These are phyloP conservation scores for Trichoderma gracile DNA, from an alignment of 2,329 filamentous ascomycete species.

Conservation along the genomic window DNA sequence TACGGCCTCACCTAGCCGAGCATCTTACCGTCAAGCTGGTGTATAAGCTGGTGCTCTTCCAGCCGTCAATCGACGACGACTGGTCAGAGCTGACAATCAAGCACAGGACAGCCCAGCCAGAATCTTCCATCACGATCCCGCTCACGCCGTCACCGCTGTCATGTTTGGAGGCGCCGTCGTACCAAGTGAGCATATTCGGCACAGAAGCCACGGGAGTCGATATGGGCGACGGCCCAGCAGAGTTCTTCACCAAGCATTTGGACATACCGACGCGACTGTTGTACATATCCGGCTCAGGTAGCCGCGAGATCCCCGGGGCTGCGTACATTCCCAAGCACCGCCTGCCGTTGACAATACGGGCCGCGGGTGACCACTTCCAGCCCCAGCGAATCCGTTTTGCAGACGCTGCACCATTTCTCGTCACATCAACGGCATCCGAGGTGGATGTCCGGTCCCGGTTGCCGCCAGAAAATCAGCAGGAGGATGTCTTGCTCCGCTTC, in stretches of 20 bases:
- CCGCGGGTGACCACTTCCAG: conserved; percentile 23
- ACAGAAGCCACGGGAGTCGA: conserved; percentile 28
- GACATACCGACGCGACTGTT: conserved; percentile 26
- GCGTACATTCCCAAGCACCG: conserved; percentile 27
- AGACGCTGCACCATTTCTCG: conserved; percentile 29
- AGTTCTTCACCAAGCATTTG: conserved; percentile 30
- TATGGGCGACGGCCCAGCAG: conserved; percentile 28
- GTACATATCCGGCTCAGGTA: conserved; percentile 27
- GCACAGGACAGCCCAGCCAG: conserved; percentile 25
- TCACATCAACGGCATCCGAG: conserved; percentile 29
- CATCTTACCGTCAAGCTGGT: conserved; percentile 29
- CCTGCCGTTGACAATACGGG: conserved; percentile 22
- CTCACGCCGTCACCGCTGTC: conserved; percentile 29
- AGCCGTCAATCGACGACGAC: conserved; percentile 29
- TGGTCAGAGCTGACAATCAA: conserved; percentile 29
- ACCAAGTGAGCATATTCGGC: conserved; percentile 30
- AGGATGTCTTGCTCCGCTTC: conserved; percentile 28
- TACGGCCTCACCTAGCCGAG: conserved; percentile 26
- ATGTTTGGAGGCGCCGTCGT: conserved; percentile 25
- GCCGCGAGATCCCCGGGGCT: conserved; percentile 28
- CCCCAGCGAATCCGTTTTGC: conserved; percentile 29
- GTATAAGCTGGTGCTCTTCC: conserved; percentile 27
- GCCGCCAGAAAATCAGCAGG: conserved; percentile 13
- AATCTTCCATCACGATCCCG: conserved; percentile 27
- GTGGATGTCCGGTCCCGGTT: conserved; percentile 26